A percentile compares a stretch with the other conserved stretches of the same genome.
phyloP scores from a whole-genome alignment of 805 yeast genomes.

The Clavispora asparagi region DNA sequence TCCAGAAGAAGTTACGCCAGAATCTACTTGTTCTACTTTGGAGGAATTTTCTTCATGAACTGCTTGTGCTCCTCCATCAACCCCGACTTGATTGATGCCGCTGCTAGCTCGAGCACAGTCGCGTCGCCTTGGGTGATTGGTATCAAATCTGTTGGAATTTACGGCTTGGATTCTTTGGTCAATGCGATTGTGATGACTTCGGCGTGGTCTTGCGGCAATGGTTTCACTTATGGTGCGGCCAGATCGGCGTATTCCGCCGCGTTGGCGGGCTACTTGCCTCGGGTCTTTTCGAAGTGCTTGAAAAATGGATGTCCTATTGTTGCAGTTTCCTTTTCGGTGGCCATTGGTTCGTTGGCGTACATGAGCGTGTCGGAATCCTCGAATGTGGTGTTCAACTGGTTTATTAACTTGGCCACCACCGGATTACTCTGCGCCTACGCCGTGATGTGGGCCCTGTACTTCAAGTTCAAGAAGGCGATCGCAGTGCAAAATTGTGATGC shows the following conservation, averaged over 20 bases:
- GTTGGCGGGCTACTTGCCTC: slow-evolving; percentile 83
- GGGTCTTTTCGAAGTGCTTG: slow-evolving; percentile 55
- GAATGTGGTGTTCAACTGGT: slow-evolving; percentile 64
- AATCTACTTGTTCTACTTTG: slow-evolving; percentile 31
- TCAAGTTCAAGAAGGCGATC: slow-evolving; percentile 32
- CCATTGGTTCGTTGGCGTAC: slow-evolving; percentile 25
- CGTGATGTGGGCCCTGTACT: slow-evolving; percentile 50
- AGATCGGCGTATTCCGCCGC: slow-evolving; percentile 52
- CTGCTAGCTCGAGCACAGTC: slow-evolving; percentile 33
- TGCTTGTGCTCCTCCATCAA: slow-evolving; percentile 29
- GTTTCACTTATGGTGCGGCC: slow-evolving; percentile 31
- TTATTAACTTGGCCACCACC: slow-evolving; percentile 61
- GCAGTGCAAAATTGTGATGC: slow-evolving; percentile 35
- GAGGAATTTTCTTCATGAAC: slow-evolving; percentile 35
- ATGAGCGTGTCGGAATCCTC: slow-evolving; percentile 47
- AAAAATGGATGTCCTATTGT: slow-evolving; percentile 66
- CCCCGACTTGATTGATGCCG: slow-evolving; percentile 23
- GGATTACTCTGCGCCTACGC: slow-evolving; percentile 61
- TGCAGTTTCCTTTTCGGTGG: slow-evolving; percentile 45
- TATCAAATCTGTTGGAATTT: slow-evolving; percentile 28
- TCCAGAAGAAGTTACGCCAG: slow-evolving; percentile 31
- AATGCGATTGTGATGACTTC: slow-evolving; percentile 30
- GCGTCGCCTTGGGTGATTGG: slow-evolving; percentile 38
- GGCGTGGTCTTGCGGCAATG: slow-evolving; percentile 36
- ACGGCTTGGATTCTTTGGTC: slow-evolving; percentile 30